Conservation (phyloP, 2,329 filamentous ascomycete species). For the Hortaea werneckii region DNA sequence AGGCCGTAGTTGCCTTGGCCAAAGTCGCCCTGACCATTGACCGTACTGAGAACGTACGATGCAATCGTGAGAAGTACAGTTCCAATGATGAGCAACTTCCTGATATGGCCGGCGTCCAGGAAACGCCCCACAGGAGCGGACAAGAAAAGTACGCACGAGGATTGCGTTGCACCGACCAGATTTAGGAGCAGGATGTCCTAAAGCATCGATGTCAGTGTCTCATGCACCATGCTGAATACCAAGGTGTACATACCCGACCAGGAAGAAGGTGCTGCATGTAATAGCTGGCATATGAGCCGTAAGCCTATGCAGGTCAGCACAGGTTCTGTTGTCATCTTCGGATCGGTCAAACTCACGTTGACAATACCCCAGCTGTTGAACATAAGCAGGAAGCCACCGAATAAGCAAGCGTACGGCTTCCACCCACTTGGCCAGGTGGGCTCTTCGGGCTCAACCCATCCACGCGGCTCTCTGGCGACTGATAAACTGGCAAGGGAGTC, state of each 20-base stretch:
- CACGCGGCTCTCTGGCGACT: neutral
- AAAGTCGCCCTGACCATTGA: conserved; percentile 28
- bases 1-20: conserved; percentile 31
- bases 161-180: conserved; percentile 39
- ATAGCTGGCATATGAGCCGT: conserved; percentile 41
- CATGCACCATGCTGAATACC: too few relatives aligned
- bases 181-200: conserved; percentile 34
- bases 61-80: conserved; percentile 33
- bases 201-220: too few relatives aligned
- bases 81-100: conserved; percentile 32
- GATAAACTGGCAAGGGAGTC: too few relatives aligned
- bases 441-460: conserved; percentile 11
- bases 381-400: conserved; percentile 43
- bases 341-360: conserved; percentile 4
- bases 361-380: conserved; percentile 21
- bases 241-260: conserved; percentile 1
- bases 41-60: conserved; percentile 35
- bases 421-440: conserved; percentile 36
- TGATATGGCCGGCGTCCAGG: conserved; percentile 37
- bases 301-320: conserved; percentile 21
- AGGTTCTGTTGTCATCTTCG: neutral
- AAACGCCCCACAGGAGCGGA: conserved; percentile 39
- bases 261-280: conserved; percentile 38
- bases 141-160: conserved; percentile 35
- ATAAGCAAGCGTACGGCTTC: conserved; percentile 35